phyloP scores from a whole-genome alignment of 768 basidiomycete species.

The Brasilioporus rufonigricans region DNA sequence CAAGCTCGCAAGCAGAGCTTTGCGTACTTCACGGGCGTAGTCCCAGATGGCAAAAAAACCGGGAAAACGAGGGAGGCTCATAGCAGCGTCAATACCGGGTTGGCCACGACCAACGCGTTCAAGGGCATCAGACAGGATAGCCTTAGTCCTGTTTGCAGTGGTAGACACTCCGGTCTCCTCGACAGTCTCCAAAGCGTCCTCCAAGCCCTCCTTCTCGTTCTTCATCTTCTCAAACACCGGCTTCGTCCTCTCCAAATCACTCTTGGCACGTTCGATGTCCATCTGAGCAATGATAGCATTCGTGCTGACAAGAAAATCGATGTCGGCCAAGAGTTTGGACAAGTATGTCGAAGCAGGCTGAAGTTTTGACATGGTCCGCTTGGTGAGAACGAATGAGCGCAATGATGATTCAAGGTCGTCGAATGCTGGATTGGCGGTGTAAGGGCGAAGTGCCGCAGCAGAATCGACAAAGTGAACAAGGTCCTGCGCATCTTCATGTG shows the following conservation, averaged over 20 bases:
- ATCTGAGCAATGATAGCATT: conserved; percentile 84
- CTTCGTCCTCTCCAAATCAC: conserved; percentile 62
- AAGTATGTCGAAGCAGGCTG: conserved; percentile 92
- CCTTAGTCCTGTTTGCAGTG: conserved; percentile 53
- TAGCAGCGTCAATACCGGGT: conserved; percentile 51
- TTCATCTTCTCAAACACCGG: conserved; percentile 91
- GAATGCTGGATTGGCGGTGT: conserved; percentile 67
- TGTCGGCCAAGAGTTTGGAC: conserved; percentile 82
- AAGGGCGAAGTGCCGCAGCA: conserved; percentile 65
- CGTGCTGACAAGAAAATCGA: conserved; percentile 81
- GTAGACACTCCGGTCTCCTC: conserved; percentile 72
- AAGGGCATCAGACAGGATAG: conserved; percentile 63
- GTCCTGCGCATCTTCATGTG: conserved; percentile 86
- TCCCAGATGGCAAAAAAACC: conserved; percentile 83
- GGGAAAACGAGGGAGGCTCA: conserved; percentile 75
- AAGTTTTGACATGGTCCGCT: conserved; percentile 95
- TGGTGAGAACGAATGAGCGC: conserved; percentile 92
- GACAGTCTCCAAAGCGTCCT: conserved; percentile 71
- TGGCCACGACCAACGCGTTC: conserved; percentile 76
- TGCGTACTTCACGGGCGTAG: conserved; percentile 79
- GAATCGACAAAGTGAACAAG: conserved; percentile 99
- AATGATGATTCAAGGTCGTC: conserved; percentile 86
- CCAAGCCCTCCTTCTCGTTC: conserved; percentile 65
- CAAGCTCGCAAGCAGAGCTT: conserved; percentile 71
- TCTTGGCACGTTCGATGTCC: conserved; percentile 70